A percentile compares a stretch with the other conserved stretches of the same genome.
phyloP scores from a whole-genome alignment of 768 basidiomycete genomes.

The Chalciporus piperatus region DNA sequence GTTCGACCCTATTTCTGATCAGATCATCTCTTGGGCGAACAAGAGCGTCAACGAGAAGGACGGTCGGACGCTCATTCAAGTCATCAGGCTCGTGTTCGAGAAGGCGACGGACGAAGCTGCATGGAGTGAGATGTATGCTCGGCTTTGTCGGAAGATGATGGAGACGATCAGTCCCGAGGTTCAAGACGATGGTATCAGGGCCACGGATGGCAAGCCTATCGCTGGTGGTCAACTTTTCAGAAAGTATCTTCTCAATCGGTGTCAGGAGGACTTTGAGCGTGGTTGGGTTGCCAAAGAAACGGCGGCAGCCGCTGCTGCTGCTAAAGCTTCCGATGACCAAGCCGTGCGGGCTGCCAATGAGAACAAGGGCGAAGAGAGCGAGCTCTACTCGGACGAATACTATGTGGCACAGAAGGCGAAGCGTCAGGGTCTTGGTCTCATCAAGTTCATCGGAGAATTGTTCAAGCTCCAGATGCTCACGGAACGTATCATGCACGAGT shows the following conservation, averaged over 20 bases:
- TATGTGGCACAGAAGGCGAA: slow-evolving; percentile 96
- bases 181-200: slow-evolving; percentile 83
- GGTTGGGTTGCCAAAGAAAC: slow-evolving; percentile 91
- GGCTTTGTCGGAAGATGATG: slow-evolving; percentile 94
- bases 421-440: slow-evolving; percentile 93
- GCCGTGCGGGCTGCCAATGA: slow-evolving; percentile 70
- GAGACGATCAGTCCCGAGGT: slow-evolving; percentile 86
- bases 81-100: slow-evolving; percentile 94
- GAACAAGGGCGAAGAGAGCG: slow-evolving; percentile 58
- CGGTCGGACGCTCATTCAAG: slow-evolving; percentile 90
- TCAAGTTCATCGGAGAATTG: slow-evolving; percentile 97
- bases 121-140: slow-evolving; percentile 98
- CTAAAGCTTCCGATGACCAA: slow-evolving; percentile 83
- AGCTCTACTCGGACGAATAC: slow-evolving; percentile 92
- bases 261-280: slow-evolving; percentile 96
- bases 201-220: slow-evolving; percentile 81
- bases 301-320: slow-evolving; percentile 80
- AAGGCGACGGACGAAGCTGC: slow-evolving; percentile 95
- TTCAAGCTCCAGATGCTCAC: slow-evolving; percentile 99
- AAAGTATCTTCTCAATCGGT: slow-evolving; percentile 93
- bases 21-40: slow-evolving; percentile 95
- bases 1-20: slow-evolving; percentile 92
- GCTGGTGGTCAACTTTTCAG: slow-evolving; percentile 93
- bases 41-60: slow-evolving; percentile 90
- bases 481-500: slow-evolving; percentile 98